phyloP scores from a whole-genome alignment of 2,329 filamentous ascomycete species.

The Emmonsiellopsis sp. region DNA sequence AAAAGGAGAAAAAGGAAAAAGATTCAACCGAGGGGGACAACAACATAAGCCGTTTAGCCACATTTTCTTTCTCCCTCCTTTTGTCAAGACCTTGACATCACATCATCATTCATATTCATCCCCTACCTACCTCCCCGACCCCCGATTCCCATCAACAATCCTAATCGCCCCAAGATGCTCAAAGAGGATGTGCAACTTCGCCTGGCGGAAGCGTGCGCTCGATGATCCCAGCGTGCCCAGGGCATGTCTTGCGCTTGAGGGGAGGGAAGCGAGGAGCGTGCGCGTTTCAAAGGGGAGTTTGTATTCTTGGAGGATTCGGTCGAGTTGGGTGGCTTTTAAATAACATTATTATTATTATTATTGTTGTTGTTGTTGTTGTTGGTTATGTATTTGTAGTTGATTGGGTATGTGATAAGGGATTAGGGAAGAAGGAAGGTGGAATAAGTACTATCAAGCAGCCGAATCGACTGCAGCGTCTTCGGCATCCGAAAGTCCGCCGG shows the following conservation, averaged over 20 bases:
- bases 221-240: not conserved
- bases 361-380: not conserved
- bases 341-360: not conserved
- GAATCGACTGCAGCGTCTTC: conserved; percentile 15
- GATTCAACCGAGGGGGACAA: too few relatives aligned
- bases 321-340: conserved; percentile 15
- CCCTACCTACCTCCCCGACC: not conserved
- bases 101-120: not conserved
- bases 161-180: conserved; percentile 15
- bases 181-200: conserved; percentile 15
- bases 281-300: conserved; percentile 14
- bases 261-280: conserved; percentile 4
- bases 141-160: too few relatives aligned
- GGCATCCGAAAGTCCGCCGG: conserved; percentile 16
- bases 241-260: not conserved
- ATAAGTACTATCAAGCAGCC: conserved; percentile 16
- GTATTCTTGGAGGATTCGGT: conserved; percentile 18
- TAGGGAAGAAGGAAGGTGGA: not conserved
- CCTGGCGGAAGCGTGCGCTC: conserved; percentile 11
- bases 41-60: too few relatives aligned
- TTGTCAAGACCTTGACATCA: too few relatives aligned
- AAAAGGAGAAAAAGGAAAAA: too few relatives aligned
- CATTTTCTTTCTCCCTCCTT: too few relatives aligned
- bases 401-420: not conserved
- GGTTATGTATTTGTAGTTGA: not conserved